A percentile compares a stretch with the other conserved stretches of the same genome.
Conservation (phyloP, 108 stramenopile species). For the Cyclotella cryptica region DNA sequence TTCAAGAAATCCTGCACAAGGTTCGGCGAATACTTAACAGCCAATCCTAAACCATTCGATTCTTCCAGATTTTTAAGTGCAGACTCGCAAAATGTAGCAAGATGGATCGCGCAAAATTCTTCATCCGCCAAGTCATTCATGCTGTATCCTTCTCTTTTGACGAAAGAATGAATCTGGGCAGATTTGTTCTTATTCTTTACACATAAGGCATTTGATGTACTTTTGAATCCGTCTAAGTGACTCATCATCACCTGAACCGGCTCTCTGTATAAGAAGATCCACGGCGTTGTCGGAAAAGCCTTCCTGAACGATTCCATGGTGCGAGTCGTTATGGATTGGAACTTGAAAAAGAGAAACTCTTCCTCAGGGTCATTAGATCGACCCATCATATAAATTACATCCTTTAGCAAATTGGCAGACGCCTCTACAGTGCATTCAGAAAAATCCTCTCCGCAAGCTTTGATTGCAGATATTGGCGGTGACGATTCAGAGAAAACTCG, state of each 20-base stretch:
- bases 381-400: conserved; percentile 80
- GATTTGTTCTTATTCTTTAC: conserved; percentile 55
- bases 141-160: conserved; percentile 35
- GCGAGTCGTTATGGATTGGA: conserved; percentile 86
- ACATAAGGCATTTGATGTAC: conserved; percentile 61
- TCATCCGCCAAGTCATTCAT: conserved; percentile 53
- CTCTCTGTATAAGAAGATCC: conserved; percentile 95
- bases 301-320: conserved; percentile 69
- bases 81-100: conserved; percentile 78
- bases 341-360: conserved; percentile 92
- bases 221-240: conserved; percentile 57
- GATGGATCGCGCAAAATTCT: conserved; percentile 85
- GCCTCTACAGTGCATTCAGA: conserved; percentile 43
- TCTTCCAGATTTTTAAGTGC: conserved; percentile 59
- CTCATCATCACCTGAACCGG: conserved; percentile 95
- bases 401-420: conserved; percentile 62
- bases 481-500: conserved; percentile 88
- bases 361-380: conserved; percentile 74
- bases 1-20: conserved; percentile 62
- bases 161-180: conserved; percentile 31
- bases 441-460: conserved; percentile 64
- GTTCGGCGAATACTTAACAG: conserved; percentile 72
- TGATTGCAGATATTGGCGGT: conserved; percentile 75
- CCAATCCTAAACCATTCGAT: conserved; percentile 56
- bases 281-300: conserved; percentile 93